Base-by-base conservation (phyloP, 495 filamentous ascomycete genomes). In the Lasiosphaeria ovina region DNA sequence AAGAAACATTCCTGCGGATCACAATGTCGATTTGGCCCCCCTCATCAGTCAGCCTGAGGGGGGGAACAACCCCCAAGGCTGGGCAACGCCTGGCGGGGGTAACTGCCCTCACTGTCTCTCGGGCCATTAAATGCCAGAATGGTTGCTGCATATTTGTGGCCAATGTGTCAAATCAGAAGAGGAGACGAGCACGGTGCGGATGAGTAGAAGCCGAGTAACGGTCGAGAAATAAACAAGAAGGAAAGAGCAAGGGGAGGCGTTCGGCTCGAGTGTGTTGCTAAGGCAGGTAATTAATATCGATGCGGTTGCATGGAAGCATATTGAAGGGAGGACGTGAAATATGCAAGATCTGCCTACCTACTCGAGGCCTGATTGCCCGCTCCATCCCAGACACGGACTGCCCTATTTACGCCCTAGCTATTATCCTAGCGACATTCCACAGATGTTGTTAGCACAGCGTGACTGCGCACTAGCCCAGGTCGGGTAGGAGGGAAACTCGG, bases 351-450 rank as follows among this genome's bases (percentile, higher is more conserved):
- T 53, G 49, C n/a, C 49, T 51, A 8, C 57, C 17, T 38, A 42
- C 38, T 35, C 44, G 5, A 47, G 7, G 24, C 32, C 9, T 33
- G 42, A 49, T 17, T n/a, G 48, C 42, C 6, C 38, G 38, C 8
- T 42, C 38, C 38, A 42, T 8, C 16, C 44, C 11, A 14, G 44
- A 47, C 44, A 11, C 16, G 5, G 44, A n/a, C 6, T 5, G 44
- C 12, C 6, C 8, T 5, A 11, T 24, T 24, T 24, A 24, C 24
- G 24, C 0, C 24, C 44, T 9, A 47, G 12, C 16, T 47, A 47
- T 62, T 62, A 62, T 58, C 60, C 60, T 56, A 62, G 60, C 55
- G 51, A 62, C 55, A 32, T 36, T 31, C 60, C 60, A 55, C 40
- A 62, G 53, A 24, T 24, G 24, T 24, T 24, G 24, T 24, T 34